phyloP scores from a whole-genome alignment of 441 rosid genomes.

The Melastoma candidum region DNA sequence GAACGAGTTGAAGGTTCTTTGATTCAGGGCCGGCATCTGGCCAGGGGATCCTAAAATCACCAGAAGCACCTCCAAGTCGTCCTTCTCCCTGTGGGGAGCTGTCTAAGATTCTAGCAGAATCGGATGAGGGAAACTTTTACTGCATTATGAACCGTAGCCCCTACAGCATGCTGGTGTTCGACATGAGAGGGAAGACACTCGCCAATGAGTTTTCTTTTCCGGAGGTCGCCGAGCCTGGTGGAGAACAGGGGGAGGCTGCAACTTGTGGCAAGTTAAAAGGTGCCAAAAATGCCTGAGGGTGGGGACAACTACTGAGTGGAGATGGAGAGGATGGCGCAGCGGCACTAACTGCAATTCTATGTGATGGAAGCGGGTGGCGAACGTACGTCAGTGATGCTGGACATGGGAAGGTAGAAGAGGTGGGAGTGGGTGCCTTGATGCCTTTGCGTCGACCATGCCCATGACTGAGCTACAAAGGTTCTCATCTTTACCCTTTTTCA shows the following conservation, averaged over 20 bases:
- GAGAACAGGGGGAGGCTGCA: constrained; percentile 61
- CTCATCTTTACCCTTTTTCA: no score
- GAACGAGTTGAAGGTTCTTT: no score
- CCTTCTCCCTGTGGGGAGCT: no score
- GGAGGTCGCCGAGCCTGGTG: constrained; percentile 72
- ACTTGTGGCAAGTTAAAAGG: constrained; percentile 83
- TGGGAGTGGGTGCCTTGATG: constrained; percentile 95
- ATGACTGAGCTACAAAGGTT: constrained; percentile 54
- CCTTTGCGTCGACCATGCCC: constrained; percentile 20
- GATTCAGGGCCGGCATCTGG: no score
- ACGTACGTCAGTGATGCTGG: constrained; percentile 48
- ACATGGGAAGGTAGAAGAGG: constrained; percentile 50
- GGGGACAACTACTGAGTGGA: constrained; percentile 67
- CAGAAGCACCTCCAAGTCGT: no score
- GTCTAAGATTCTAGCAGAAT: no score
- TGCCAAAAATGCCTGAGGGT: constrained; percentile 81
- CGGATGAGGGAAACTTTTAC: no score
- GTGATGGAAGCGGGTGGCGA: constrained; percentile 51
- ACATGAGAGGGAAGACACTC: no score
- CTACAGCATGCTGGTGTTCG: no score
- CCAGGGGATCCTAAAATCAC: no score
- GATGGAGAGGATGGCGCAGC: constrained; percentile 84
- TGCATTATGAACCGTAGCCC: no score
- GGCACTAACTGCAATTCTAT: constrained; percentile 55
- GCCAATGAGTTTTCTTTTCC: no score